Conservation (phyloP, 768 basidiomycete genomes). For the Gymnopilus junonius region DNA sequence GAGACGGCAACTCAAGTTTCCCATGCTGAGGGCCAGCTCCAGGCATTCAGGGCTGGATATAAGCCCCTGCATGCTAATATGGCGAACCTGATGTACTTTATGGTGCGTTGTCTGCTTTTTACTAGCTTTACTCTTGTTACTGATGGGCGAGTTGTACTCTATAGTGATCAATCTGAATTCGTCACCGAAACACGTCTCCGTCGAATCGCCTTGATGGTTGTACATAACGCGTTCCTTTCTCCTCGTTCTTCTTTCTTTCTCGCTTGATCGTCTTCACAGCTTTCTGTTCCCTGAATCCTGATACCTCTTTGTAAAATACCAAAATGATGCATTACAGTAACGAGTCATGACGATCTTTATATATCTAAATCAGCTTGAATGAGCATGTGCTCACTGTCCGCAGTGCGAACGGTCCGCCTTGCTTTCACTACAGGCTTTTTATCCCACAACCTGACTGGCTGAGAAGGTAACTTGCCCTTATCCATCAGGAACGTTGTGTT, state of each 20-base stretch:
- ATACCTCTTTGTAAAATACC: neutral
- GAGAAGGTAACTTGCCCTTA: neutral
- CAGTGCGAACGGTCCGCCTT: neutral
- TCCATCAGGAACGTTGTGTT: neutral
- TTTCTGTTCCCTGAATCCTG: neutral
- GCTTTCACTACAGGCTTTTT: neutral
- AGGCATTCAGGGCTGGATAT: slow-evolving; percentile 56
- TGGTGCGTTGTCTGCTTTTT: slow-evolving; percentile 33
- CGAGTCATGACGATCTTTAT: neutral
- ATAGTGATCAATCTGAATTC: neutral
- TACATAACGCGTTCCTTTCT: neutral
- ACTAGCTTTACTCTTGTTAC: neutral
- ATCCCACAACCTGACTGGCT: neutral
- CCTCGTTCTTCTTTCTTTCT: neutral
- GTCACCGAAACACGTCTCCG: neutral
- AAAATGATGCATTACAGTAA: neutral
- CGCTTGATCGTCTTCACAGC: neutral
- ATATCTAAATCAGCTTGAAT: neutral
- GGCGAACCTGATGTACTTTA: slow-evolving; percentile 63
- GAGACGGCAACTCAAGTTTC: slow-evolving; percentile 59
- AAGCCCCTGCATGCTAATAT: slow-evolving; percentile 58
- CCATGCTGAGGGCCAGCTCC: slow-evolving; percentile 43
- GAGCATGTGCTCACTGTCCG: neutral
- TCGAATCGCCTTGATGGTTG: neutral
- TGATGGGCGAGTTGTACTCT: neutral